A percentile compares a stretch with the other conserved stretches of the same genome.
These are phyloP conservation scores for Carex arenaria DNA, from an alignment of 202 grass and related monocot species.

Conservation along the genomic window DNA sequence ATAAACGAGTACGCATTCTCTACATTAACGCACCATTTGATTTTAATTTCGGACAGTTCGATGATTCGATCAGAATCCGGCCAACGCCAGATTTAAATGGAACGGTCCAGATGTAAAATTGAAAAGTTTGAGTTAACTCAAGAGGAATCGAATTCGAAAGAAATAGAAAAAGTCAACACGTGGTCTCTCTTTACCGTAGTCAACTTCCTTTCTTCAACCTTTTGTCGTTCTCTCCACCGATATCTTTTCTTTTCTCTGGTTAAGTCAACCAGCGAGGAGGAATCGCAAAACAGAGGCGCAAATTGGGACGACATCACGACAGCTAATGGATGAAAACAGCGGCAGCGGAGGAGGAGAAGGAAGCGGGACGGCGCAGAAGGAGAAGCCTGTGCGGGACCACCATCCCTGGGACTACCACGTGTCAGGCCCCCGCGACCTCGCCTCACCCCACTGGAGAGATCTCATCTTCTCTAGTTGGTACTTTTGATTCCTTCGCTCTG, in stretches of 20 bases:
- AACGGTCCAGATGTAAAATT: too few species aligned
- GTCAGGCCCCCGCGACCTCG: conserved; percentile 56
- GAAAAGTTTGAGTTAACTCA: too few species aligned
- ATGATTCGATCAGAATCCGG: too few species aligned
- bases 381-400: conserved; percentile 1
- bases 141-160: too few species aligned
- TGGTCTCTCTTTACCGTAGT: not conserved
- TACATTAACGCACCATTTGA: too few species aligned
- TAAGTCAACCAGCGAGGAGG: not conserved
- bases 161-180: not conserved
- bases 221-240: not conserved
- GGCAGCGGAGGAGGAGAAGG: conserved; percentile 29
- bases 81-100: too few species aligned
- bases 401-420: conserved; percentile 62
- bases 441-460: conserved; percentile 62
- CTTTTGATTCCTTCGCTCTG: not conserved
- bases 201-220: not conserved
- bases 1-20: too few species aligned
- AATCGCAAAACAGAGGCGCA: not conserved
- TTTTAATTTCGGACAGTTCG: too few species aligned
- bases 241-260: not conserved
- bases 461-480: conserved; percentile 69
- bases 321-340: not conserved
- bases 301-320: conserved; percentile 18
- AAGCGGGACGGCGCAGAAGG: not conserved